Base-by-base conservation (phyloP, 2,329 filamentous ascomycete species). In the Anisogramma anomala region DNA sequence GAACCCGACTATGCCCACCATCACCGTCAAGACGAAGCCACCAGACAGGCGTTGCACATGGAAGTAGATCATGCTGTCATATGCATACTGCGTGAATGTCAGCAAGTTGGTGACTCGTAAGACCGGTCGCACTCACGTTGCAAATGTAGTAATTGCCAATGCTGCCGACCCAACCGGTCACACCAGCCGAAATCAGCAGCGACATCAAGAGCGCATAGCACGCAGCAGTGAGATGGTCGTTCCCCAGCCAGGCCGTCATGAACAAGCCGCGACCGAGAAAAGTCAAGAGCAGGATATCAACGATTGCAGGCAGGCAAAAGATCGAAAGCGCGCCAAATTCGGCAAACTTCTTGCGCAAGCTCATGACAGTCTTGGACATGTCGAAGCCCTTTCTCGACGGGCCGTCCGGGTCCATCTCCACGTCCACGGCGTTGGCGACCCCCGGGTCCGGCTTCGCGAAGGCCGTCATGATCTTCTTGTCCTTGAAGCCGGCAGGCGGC, bases 141-240 rank as follows among this genome's bases (percentile, higher is more conserved):
- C 53, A 55, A 27, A 79, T 64, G 48, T 79, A 80, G 54, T 77
- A 80, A 23, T 71, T 73, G 2, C 75, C 76, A 20, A 72, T 72
- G 42, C 72, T 74, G 6, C 72, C 72, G 30, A 79, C 75, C 74
- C 73, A 79, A 6, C 74, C 76, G 18, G 74, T 74, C 34, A 78
- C 70, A 5, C 69, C 75, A 30, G 74, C 74, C 6, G 72, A 75
- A 18, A 79, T 59, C 10, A 79, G 56, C 6, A 79, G 60, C 2
- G 74, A 70, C 10, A 73, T 69, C 62, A 79, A 69, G 30, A 79
- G 55, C 2, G 72, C 75, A 37, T 68, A 65, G 13, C 56, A 60
- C 1, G 74, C 76, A 2, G 73, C 74, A 49, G 66, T 69, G 22
- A 68, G 61, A 44, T 70, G 64, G 23, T 71, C 61, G 1, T 61